These are phyloP conservation scores for Fusarium haematococcum DNA, from an alignment of 2,329 filamentous ascomycete genomes.

Conservation along the genomic window DNA sequence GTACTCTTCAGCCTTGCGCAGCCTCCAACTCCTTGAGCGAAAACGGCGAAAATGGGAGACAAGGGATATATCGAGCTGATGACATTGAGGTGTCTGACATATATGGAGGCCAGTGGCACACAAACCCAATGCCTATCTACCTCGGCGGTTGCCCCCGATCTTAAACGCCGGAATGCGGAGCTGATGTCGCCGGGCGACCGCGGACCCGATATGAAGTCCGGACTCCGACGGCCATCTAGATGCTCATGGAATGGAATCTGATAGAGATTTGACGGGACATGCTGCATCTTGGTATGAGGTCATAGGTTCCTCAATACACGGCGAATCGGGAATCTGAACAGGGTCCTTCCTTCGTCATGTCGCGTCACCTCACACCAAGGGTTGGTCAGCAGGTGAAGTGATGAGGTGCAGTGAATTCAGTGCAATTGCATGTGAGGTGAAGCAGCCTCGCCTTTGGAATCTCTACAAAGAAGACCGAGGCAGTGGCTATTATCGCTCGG, in stretches of 20 bases:
- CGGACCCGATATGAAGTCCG: conserved; percentile 9
- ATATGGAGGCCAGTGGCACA: not conserved
- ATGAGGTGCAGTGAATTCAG: not conserved
- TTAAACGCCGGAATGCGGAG: conserved; percentile 10
- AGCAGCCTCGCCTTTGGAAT: not conserved
- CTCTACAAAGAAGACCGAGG: not conserved
- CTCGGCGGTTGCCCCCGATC: not conserved
- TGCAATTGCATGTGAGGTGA: not conserved
- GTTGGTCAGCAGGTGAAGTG: not conserved
- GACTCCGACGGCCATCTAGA: conserved; percentile 3
- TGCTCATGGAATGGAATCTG: not conserved
- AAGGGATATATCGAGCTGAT: not conserved
- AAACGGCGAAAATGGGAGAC: not conserved
- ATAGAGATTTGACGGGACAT: not conserved
- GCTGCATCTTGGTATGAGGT: conserved; percentile 19
- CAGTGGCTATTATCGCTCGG: not conserved
- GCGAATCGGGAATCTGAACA: not conserved
- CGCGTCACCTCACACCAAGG: not conserved
- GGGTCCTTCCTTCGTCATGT: not conserved
- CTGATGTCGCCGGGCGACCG: conserved; percentile 4
- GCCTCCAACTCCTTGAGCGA: not conserved
- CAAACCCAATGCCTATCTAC: not conserved
- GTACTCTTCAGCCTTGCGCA: not conserved
- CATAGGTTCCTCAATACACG: conserved; percentile 3
- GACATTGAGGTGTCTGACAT: not conserved